These are phyloP conservation scores for Litchi chinensis DNA, from an alignment of 345 rosid species.

Conservation along the genomic window DNA sequence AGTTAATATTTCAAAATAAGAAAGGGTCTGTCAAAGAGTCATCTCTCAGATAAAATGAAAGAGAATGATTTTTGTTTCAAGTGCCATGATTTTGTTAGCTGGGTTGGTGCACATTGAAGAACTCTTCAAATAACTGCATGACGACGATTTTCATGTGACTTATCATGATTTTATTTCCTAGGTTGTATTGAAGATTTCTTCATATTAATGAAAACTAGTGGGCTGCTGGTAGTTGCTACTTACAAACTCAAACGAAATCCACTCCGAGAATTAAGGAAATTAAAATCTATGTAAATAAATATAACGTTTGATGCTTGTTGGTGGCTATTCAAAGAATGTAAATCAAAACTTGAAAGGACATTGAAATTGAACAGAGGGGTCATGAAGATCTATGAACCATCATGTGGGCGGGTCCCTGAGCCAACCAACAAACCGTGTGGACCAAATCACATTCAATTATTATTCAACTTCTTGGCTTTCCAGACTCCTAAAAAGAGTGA, in stretches of 20 bases:
- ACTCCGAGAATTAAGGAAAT: slow-evolving; percentile 14
- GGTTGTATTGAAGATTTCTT: too few relatives aligned
- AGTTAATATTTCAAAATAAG: background rate
- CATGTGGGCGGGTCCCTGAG: slow-evolving; percentile 31
- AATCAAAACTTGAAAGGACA: background rate
- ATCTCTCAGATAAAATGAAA: too few relatives aligned
- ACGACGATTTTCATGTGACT: too few relatives aligned
- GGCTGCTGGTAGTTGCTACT: background rate
- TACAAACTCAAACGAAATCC: background rate
- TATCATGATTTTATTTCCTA: too few relatives aligned
- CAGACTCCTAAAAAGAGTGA: background rate
- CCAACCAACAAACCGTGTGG: slow-evolving; percentile 41
- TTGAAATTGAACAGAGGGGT: background rate
- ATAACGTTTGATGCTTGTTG: background rate
- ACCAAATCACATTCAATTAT: slow-evolving; percentile 25
- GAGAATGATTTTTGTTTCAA: background rate
- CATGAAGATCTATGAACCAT: slow-evolving; percentile 5
- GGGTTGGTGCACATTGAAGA: too few relatives aligned
- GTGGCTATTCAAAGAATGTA: background rate
- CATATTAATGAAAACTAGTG: too few relatives aligned
- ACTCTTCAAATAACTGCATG: too few relatives aligned
- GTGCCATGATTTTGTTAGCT: background rate
- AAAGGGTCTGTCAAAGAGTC: too few relatives aligned
- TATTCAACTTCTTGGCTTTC: slow-evolving; percentile 13
- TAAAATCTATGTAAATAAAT: background rate